Conservation (phyloP, 1,284 basidiomycete genomes). For the Takashimella tepidaria region DNA sequence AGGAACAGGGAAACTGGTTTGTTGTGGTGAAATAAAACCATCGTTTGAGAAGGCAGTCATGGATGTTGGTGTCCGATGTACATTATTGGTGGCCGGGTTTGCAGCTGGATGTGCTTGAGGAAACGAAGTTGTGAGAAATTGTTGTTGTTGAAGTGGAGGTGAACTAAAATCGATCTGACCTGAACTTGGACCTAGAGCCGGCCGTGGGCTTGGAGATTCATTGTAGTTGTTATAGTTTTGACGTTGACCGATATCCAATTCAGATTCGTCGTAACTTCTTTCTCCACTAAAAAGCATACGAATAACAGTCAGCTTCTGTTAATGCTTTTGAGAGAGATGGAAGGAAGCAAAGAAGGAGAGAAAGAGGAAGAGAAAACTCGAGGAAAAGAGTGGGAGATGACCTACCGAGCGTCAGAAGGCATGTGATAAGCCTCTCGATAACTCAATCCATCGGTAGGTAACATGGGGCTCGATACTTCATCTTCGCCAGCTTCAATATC, state of each 20-base stretch:
- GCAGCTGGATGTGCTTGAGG: neutral
- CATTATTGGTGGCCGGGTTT: too few species aligned
- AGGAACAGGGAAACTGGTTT: neutral
- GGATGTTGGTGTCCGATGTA: neutral
- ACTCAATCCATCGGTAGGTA: neutral
- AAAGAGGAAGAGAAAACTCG: too few species aligned
- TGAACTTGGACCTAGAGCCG: too few species aligned
- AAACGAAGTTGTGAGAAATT: too few species aligned
- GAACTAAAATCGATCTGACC: neutral
- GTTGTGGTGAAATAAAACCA: neutral
- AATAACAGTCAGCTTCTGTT: too few species aligned
- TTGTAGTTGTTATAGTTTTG: neutral
- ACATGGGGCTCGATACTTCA: constrained; percentile 18
- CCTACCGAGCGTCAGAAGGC: neutral
- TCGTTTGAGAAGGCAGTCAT: neutral
- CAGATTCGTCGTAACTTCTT: neutral
- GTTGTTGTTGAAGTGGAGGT: neutral
- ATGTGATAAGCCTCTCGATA: neutral
- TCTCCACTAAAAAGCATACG: neutral
- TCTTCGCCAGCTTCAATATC: constrained; percentile 11
- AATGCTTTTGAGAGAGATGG: too few species aligned
- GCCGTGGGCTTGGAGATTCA: neutral
- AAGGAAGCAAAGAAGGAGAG: too few species aligned
- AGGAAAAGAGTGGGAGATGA: neutral
- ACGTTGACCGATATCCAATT: neutral